Percentiles rank a stretch among this genome's conserved stretches.
These are phyloP conservation scores for Xerocomellus amylosporus DNA, from an alignment of 768 basidiomycete species.

Conservation along the genomic window DNA sequence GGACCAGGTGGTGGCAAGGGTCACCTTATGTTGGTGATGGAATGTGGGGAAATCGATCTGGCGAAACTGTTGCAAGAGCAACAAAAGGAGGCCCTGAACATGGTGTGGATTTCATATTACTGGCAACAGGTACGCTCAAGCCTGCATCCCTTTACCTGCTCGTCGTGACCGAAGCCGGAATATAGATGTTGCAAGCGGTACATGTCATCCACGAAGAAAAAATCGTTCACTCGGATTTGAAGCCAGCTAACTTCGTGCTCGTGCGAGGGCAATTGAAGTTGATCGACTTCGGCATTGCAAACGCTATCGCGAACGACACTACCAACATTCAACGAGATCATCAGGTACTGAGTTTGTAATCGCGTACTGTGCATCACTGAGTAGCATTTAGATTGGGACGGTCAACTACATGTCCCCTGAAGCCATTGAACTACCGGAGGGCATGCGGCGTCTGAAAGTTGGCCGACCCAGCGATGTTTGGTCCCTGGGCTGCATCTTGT, in stretches of 20 bases:
- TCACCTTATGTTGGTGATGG: slow-evolving; percentile 86
- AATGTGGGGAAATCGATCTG: slow-evolving; percentile 93
- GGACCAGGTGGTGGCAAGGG: slow-evolving; percentile 67
- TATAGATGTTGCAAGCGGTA: slow-evolving; percentile 96
- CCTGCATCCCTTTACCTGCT: neutral
- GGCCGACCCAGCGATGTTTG: slow-evolving; percentile 96
- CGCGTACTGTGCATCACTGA: neutral
- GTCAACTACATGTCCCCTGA: slow-evolving; percentile 99
- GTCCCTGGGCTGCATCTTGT: slow-evolving; percentile 96
- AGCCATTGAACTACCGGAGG: slow-evolving; percentile 86
- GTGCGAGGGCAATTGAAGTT: slow-evolving; percentile 94
- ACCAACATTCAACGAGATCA: slow-evolving; percentile 97
- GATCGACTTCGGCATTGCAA: slow-evolving; percentile 99
- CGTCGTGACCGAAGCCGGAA: neutral
- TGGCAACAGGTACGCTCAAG: slow-evolving; percentile 82
- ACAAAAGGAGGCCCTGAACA: slow-evolving; percentile 78
- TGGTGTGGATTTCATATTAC: slow-evolving; percentile 93
- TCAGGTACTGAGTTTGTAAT: slow-evolving; percentile 52
- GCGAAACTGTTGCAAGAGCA: slow-evolving; percentile 81
- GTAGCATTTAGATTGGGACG: slow-evolving; percentile 71
- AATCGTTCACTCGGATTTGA: slow-evolving; percentile 97
- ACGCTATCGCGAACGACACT: slow-evolving; percentile 97
- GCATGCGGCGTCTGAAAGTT: slow-evolving; percentile 87
- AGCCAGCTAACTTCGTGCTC: slow-evolving; percentile 97
- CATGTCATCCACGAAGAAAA: slow-evolving; percentile 97